phyloP scores from a whole-genome alignment of 805 yeast genomes.

The Yarrowia deformans region DNA sequence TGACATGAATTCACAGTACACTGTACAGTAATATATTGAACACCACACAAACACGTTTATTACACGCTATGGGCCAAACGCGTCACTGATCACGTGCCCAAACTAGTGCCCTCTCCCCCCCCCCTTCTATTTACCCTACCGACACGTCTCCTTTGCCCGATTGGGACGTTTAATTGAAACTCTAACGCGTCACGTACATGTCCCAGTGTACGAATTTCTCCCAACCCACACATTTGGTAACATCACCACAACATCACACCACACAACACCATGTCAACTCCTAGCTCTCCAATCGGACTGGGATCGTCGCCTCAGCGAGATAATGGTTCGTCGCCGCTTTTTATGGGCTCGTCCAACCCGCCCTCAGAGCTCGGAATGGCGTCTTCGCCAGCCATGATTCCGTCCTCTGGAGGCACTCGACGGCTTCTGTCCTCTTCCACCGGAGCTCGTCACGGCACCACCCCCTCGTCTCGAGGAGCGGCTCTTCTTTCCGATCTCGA shows the following conservation, averaged over 20 bases:
- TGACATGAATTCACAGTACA: too few species aligned
- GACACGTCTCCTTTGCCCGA: constrained; percentile 29
- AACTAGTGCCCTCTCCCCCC: too few species aligned
- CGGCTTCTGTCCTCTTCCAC: constrained; percentile 11
- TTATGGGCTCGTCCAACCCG: constrained; percentile 12
- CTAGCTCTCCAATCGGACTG: constrained; percentile 21
- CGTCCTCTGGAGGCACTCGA: constrained; percentile 16
- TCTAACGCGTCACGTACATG: constrained; percentile 10
- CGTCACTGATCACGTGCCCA: too few species aligned
- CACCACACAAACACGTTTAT: too few species aligned
- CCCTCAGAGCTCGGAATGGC: neutral
- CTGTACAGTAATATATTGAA: too few species aligned
- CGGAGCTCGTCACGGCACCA: constrained; percentile 2
- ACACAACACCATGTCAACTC: constrained; percentile 7
- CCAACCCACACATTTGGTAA: neutral
- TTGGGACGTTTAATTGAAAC: constrained; percentile 26
- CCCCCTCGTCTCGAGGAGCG: constrained; percentile 13
- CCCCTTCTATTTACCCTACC: constrained; percentile 25
- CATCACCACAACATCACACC: neutral
- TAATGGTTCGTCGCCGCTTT: neutral
- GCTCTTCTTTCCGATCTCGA: constrained; percentile 18
- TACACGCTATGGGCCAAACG: too few species aligned
- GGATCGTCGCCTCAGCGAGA: constrained; percentile 19
- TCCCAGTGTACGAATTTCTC: neutral
- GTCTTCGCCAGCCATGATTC: constrained; percentile 1